A percentile compares a stretch with the other conserved stretches of the same genome.
phyloP scores from a whole-genome alignment of 1,139 yeast genomes.

The Protomyces pachydermus region DNA sequence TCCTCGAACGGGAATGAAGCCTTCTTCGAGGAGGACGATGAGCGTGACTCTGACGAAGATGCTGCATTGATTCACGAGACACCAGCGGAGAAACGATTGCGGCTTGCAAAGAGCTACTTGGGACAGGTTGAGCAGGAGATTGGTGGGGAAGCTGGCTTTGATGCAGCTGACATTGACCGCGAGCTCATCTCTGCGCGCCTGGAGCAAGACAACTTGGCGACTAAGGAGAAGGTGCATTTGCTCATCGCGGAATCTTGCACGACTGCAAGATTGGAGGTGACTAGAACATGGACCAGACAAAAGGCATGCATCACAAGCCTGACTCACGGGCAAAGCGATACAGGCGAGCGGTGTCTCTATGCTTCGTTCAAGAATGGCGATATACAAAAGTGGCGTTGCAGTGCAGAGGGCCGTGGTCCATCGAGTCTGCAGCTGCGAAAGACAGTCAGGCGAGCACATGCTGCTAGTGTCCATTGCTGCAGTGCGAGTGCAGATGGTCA shows the following conservation, averaged over 20 bases:
- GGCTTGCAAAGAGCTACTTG: constrained; percentile 87
- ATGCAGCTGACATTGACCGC: constrained; percentile 86
- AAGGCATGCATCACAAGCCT: constrained; percentile 36
- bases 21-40: constrained; percentile 36
- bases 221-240: constrained; percentile 25
- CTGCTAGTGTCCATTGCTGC: constrained; percentile 66
- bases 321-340: constrained; percentile 52
- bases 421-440: constrained; percentile 49
- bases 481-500: constrained; percentile 86
- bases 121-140: constrained; percentile 65
- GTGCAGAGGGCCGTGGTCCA: constrained; percentile 47
- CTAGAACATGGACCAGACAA: constrained; percentile 47
- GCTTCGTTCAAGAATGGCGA: constrained; percentile 80
- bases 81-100: constrained; percentile 88
- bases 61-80: constrained; percentile 70
- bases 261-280: background rate
- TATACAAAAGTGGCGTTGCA: constrained; percentile 61
- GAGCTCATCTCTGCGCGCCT: constrained; percentile 77
- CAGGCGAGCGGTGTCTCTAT: constrained; percentile 42
- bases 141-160: constrained; percentile 59
- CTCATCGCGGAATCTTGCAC: constrained; percentile 6
- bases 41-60: constrained; percentile 44
- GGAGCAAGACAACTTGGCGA: constrained; percentile 62
- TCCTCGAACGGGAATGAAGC: constrained; percentile 29
- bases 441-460: constrained; percentile 50